Base-by-base conservation (phyloP, 2,329 filamentous ascomycete species). In the Dactylellina cionopaga region DNA sequence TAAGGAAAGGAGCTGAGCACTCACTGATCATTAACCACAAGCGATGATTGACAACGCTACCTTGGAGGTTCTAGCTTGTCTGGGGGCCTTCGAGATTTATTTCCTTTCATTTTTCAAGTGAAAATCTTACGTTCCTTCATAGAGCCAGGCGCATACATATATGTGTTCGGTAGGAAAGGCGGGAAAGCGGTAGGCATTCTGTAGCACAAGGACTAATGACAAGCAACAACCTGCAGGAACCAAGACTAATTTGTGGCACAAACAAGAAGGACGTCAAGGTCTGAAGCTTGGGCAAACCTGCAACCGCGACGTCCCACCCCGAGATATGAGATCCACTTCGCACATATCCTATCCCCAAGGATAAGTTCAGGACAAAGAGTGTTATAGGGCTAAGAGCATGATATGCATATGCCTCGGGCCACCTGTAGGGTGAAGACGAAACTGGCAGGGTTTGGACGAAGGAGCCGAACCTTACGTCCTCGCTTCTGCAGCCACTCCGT, bases 401-500 rank as follows among this genome's bases (percentile, higher is more conserved):
- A 35, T 35, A 24, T 58, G 41, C 39, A 47, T 41, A 49, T 52
- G 35, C 52, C 63, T 60, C 63, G 63, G 49, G 62, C 52, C 43
- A 46, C 33, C 60, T 29, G 37, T 52, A 17, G 24, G 11, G 33
- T 49, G 19, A 63, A 62, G 63, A 52, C 54, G 44, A 54, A 17
- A 39, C 59, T n/a, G n/a, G 52, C 52, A 66, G 63, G 63, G 54
- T 33, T 27, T 52, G 60, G 52, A 63, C 51, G 41, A 54, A 13
- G 47, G 47, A 62, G n/a, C 56, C 49, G 65, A 63, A 46, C 37
- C 19, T 49, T 58, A 46, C 49, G 33, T 24, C 49, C 44, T 56
- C 49, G 56, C 59, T 27, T 54, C 44, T 65, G 68, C 68, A 65
- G 68, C 65, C 65, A 71, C 68, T 52, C 52, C 59, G 52, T n/a